phyloP scores from a whole-genome alignment of 176 grass and related monocot genomes.

The Oryza brachyantha region DNA sequence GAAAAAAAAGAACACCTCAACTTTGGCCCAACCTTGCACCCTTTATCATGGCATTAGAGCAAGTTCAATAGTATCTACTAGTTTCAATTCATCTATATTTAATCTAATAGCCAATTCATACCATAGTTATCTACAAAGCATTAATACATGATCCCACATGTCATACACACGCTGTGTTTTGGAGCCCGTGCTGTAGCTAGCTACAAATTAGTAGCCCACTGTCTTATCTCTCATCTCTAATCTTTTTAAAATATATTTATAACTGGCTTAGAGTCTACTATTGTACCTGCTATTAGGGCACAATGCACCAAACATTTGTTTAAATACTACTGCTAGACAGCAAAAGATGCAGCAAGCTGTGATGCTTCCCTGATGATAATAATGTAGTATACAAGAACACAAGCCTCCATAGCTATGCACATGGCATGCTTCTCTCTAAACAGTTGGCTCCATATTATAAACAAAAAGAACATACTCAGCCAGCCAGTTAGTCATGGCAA shows the following conservation, averaged over 20 bases:
- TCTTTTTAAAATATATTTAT: too few relatives aligned
- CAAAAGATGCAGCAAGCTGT: constrained; percentile 51
- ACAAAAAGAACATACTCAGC: constrained; percentile 20
- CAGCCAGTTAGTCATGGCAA: constrained; percentile 15
- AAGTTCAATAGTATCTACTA: too few relatives aligned
- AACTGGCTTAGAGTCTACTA: too few relatives aligned
- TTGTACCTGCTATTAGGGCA: too few relatives aligned
- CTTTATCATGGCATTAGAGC: constrained; percentile 47
- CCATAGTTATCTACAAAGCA: too few relatives aligned
- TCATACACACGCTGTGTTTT: too few relatives aligned
- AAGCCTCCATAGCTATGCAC: constrained; percentile 51
- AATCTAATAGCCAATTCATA: too few relatives aligned
- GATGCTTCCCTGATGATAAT: constrained; percentile 43
- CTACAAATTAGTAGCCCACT: too few relatives aligned
- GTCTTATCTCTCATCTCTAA: too few relatives aligned
- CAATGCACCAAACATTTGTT: constrained; percentile 49
- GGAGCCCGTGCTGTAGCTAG: too few relatives aligned
- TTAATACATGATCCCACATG: too few relatives aligned
- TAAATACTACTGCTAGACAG: constrained; percentile 34
- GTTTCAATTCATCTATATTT: too few relatives aligned
- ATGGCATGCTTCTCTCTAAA: constrained; percentile 61
- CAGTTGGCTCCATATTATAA: constrained; percentile 41
- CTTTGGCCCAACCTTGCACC: constrained; percentile 53
- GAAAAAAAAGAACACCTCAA: constrained; percentile 44
- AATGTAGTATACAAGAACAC: constrained; percentile 42